Base-by-base conservation (phyloP, 1,284 basidiomycete genomes). In the Leucoagaricus sp. region DNA sequence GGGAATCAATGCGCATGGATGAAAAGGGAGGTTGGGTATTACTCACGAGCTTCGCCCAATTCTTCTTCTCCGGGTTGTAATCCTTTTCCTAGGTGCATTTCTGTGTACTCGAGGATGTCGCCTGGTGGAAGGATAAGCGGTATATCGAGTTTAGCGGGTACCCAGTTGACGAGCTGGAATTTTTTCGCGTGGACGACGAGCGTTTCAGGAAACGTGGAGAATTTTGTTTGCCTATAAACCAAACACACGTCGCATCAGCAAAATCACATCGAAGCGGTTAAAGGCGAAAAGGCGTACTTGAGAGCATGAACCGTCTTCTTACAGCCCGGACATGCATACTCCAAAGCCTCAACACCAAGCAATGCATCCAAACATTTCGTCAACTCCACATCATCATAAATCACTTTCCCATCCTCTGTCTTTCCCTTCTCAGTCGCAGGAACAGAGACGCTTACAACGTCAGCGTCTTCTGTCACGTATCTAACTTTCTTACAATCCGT, bases 141-240 rank as follows among this genome's bases (percentile, higher is more conserved):
- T 25, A 99, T 91, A 62, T 97, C 93, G 33, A 98, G 83, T 72
- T 99, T 99, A 4, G 91, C 85, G 0, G 97, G 96, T 3, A 99
- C 94, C 96, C 96, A 99, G 67, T 96, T 96, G 53, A 96, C 87
- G 5, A 98, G 83, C 72, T 96, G 93, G 78, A 98, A 98, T 66
- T 97, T 96, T 65, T 93, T 93, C 53, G 94, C 89, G 65, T 98
- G 96, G 0, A 99, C 72, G 4, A 96, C 87, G 0, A 99, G 80
- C 1, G 95, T 85, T 23, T 94, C 82, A 0, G 96, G 96, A 79
- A 96, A 95, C 0, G 92, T 90, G 4, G 91, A 83, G 64, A 99
- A 92, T 29, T 82, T 84, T 7, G 81, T 83, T 67, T 81, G 86
- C 73, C 88, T 95, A 49, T 25, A 58, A 26, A 41, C 10, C 15